phyloP scores from a whole-genome alignment of 148 eudicot genomes.

The Amaranthus hypochondriacus region DNA sequence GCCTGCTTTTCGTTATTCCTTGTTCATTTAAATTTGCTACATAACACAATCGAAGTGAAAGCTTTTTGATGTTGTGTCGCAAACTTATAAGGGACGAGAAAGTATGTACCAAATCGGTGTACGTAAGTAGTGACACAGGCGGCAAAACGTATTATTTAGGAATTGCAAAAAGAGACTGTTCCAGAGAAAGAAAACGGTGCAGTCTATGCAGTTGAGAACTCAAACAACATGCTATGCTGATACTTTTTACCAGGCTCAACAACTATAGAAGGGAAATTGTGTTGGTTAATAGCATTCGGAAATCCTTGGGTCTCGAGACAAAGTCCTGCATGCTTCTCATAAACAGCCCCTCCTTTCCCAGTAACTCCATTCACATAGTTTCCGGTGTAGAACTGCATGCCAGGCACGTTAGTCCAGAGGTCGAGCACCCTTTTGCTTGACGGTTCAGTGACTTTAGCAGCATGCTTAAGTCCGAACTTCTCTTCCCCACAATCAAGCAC shows the following conservation, averaged over 20 bases:
- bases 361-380: constrained; percentile 76
- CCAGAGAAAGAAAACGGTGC: neutral
- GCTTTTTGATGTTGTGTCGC: no score
- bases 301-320: constrained; percentile 96
- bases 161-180: neutral
- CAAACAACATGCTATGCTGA: constrained; percentile 77
- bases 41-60: no score
- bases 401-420: constrained; percentile 88
- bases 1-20: neutral
- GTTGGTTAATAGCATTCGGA: constrained; percentile 77
- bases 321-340: constrained; percentile 65
- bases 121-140: neutral
- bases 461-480: constrained; percentile 69
- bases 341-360: constrained; percentile 85
- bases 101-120: neutral
- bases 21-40: no score
- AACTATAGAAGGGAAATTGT: constrained; percentile 70
- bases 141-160: constrained; percentile 11
- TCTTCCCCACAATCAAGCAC: constrained; percentile 85
- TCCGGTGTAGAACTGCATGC: constrained; percentile 90
- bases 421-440: constrained; percentile 66
- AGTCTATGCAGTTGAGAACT: constrained; percentile 59
- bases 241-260: constrained; percentile 78
- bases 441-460: constrained; percentile 67
- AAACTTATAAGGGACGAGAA: no score